Base-by-base conservation (phyloP, 169 alveolate species). In the Plasmodium gonderi region DNA sequence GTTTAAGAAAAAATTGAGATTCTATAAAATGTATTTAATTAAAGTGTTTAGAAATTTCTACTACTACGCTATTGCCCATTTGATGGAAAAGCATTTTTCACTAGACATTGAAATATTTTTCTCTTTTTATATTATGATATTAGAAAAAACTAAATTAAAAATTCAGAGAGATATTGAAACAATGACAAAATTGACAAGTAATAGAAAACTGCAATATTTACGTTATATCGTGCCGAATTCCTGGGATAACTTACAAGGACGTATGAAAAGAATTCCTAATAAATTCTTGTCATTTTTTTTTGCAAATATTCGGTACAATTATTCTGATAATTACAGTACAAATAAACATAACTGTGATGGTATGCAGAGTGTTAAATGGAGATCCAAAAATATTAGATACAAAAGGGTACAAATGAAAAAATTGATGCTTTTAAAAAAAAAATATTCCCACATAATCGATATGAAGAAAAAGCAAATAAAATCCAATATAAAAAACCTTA, bases 21-120 rank as follows among this genome's bases (percentile, higher is more conserved):
- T 44, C 7, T 54, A 75, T 33, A 74, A 54, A 44, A 75, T 67
- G n/a, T 31, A 87, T 4, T 45, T 87, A 54, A 87, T 60, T 49
- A 54, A 17, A 33, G 23, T 87, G 45, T 54, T 87, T 29, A 75
- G 31, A 12, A 64, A 65, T 20, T 75, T 87, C 29, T 87, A 87
- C 72, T 40, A 26, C 68, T 87, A 87, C 51, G 93, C 89, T 8
- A 38, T 87, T 75, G 45, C 47, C 11, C 31, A 76, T 75, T 75
- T 87, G 79, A 51, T 17, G 42, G 72, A 87, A 33, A 87, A 42
- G 17, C n/a, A 38, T 0, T 82, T 72, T 54, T 75, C 89, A n/a
- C 45, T 87, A 40, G 72, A 54, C 5, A 75, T 75, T 12, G 93
- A 87, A 54, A 75, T 87, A n/a, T 75, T 87, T 26, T 87, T 87